Base-by-base conservation (phyloP, 1,284 basidiomycete genomes). In the Boletellus deceptivus region DNA sequence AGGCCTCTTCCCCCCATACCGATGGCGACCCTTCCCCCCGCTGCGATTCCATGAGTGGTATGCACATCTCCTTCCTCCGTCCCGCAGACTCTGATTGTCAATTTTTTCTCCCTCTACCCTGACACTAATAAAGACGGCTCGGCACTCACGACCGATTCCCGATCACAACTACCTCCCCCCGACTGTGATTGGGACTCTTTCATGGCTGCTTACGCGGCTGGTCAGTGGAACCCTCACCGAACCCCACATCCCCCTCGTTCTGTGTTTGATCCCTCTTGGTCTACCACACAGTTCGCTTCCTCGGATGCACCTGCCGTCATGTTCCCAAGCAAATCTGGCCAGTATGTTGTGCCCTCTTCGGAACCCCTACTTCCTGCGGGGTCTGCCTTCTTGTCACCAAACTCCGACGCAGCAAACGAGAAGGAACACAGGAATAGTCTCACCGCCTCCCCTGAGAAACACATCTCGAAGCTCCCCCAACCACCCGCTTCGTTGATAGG, bases 141-240 rank as follows among this genome's bases (percentile, higher is more conserved):
- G 0, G 22, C 27, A 16, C 40, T 43, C 41, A 41, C 40, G 13
- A 38, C 55, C n/a, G 56, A 63, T 50, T 39, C 51, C 13, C 44
- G 55, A 52, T 55, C 53, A 31, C 64, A 65, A 37, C 22, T 41
- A 2, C 37, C 50, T n/a, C 63, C 68, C 36, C 64, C 70, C 11
- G 79, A 79, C 43, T 79, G 79, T 58, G 84, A 89, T 61, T 93
- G 91, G 91, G 75, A 77, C 17, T 82, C 83, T 0, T 93, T 93
- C 66, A 80, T 89, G 51, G 71, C 76, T 36, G 83, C 87, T 0
- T 93, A 93, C 64, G 82, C 89, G 0, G 67, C 77, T 25, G 91
- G 91, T 11, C 76, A 82, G 53, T 94, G 91, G 86, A 89, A 91
- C 64, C 89, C 91, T 2, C 81, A 85, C 57, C 77, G 77, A 48